These are phyloP conservation scores for Rachicladosporium sp. DNA, from an alignment of 2,329 filamentous ascomycete genomes.

Conservation along the genomic window DNA sequence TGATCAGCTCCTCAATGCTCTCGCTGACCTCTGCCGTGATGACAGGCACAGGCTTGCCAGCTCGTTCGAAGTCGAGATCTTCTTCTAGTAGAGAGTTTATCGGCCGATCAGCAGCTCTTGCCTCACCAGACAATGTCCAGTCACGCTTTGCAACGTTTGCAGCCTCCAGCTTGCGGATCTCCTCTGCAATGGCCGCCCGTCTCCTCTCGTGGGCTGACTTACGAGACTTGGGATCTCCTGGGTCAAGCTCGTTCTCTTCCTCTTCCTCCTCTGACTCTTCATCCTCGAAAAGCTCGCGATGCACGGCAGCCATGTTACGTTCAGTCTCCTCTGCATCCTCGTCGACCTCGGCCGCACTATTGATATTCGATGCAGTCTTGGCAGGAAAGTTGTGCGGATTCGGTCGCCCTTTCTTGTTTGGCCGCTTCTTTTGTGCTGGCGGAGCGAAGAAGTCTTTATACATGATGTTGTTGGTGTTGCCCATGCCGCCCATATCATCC, in stretches of 20 bases:
- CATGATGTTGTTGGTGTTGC: constrained; percentile 77
- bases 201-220: constrained; percentile 76
- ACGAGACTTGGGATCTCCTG: constrained; percentile 58
- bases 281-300: constrained; percentile 82
- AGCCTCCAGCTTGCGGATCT: constrained; percentile 83
- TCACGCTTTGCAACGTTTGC: constrained; percentile 80
- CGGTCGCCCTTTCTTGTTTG: constrained; percentile 43
- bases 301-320: constrained; percentile 74
- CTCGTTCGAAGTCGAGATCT: constrained; percentile 89
- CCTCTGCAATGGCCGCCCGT: constrained; percentile 72
- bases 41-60: constrained; percentile 87
- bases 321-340: constrained; percentile 54
- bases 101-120: constrained; percentile 66
- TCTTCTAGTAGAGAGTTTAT: constrained; percentile 87
- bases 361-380: constrained; percentile 18
- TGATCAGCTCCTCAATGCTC: constrained; percentile 85
- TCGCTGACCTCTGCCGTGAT: constrained; percentile 86
- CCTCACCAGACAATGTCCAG: constrained; percentile 86
- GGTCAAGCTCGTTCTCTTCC: constrained; percentile 48
- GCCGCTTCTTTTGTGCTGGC: constrained; percentile 56
- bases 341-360: constrained; percentile 24
- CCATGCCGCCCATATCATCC: constrained; percentile 40
- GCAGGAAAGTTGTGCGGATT: constrained; percentile 40
- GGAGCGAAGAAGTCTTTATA: constrained; percentile 92
- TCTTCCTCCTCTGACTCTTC: constrained; percentile 49